Evolutionary conservation across 164 flowering plant species (phyloP), one percentile per base, ranked within the genome.

Genomic region (Sedum album): DNA sequence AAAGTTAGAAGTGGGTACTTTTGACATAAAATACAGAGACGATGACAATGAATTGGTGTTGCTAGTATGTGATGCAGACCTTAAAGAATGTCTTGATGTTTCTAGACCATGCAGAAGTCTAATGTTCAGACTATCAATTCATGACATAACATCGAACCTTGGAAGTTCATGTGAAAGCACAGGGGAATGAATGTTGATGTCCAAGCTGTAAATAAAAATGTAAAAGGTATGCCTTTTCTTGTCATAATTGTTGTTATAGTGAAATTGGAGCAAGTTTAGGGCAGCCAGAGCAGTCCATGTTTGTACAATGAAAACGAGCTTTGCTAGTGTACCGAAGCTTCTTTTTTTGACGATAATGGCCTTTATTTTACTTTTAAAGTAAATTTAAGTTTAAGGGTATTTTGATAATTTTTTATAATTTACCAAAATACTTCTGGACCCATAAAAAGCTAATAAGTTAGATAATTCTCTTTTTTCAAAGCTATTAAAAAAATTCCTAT

Each of bases 121-220:
- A 51, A 76, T 86, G 55, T 78, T 88, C 71, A 84, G 97, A 73
- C 75, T 94, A 66, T 64, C 71, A 57, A 79, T 91, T 55, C 87
- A 83, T 61, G 97, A 94, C 55, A 62, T 79, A 48, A 60, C 72
- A 74, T 57, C 88, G 39, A 86, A 79, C 75, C 84, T 84, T 20
- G 97, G 97, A 17, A 91, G 99, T 80, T 95, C 97, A 3, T 87
- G 90, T 69, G 99, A 87, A 80, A 95, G 96, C 82, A 81, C 89
- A 6, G 90, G 89, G 33, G 83, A 79, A 60, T 83, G 75, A 76
- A 48, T 74, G 72, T 48, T 79, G 75, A 75, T 55, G 74, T 65
- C 63, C 62, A 60, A 68, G 18, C 62, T 69, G 77, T 71, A 71
- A 49, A 78, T 65, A 53, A 8, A 53, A 55, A 53, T 7, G 36